Evolutionary conservation across 2,329 filamentous ascomycete genomes (phyloP).

Genomic region (Xylaria multiplex): DNA sequence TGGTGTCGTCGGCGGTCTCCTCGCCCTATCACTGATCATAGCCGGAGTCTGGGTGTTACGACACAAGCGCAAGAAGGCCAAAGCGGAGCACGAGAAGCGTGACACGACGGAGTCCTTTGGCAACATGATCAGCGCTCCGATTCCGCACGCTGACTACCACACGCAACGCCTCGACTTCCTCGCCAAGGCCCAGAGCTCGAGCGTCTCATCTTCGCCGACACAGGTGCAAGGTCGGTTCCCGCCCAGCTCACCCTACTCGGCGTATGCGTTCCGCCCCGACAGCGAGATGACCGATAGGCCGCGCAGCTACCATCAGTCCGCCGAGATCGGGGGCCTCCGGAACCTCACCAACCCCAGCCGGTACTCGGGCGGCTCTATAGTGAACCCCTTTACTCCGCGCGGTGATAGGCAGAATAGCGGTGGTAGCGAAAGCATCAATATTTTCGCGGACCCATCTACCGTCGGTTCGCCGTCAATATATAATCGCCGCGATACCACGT

Average conservation of each 20-base stretch:
- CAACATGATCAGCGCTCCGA: constrained; percentile 46
- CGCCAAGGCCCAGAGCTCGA: constrained; percentile 42
- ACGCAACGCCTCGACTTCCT: constrained; percentile 45
- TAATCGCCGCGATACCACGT: constrained; percentile 41
- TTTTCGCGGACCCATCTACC: constrained; percentile 45
- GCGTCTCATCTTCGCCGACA: constrained; percentile 37
- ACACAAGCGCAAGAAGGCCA: constrained; percentile 38
- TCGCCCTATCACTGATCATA: constrained; percentile 36
- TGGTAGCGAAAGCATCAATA: constrained; percentile 45
- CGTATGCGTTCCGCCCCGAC: constrained; percentile 39
- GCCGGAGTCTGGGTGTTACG: constrained; percentile 37
- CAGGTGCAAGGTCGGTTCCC: constrained; percentile 36
- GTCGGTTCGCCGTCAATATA: constrained; percentile 30
- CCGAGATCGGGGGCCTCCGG: constrained; percentile 45
- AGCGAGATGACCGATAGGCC: constrained; percentile 41
- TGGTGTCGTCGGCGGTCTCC: constrained; percentile 45
- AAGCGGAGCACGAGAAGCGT: constrained; percentile 24
- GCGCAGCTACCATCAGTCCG: constrained; percentile 46
- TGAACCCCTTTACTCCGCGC: constrained; percentile 18
- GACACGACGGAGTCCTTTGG: constrained; percentile 42
- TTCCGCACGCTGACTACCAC: constrained; percentile 44
- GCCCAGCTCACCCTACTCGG: constrained; percentile 42
- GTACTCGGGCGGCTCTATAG: constrained; percentile 17
- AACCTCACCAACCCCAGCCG: constrained; percentile 43
- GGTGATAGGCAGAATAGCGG: constrained; percentile 33